These are phyloP conservation scores for Talaromyces sp. DNA, from an alignment of 2,329 filamentous ascomycete species.

Conservation along the genomic window DNA sequence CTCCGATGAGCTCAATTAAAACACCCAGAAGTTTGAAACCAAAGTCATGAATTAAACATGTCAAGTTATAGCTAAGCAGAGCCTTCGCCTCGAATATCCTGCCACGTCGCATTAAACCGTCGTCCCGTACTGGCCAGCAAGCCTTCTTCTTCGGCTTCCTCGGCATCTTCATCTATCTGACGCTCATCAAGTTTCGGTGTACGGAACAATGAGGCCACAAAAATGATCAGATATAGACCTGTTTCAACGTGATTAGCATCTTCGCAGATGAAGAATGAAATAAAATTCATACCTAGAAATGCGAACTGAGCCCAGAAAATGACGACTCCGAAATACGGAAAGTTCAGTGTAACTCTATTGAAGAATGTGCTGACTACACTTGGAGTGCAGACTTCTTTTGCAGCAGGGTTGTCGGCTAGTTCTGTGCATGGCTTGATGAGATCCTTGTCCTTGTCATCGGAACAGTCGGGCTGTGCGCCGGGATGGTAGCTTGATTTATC, in stretches of 20 bases:
- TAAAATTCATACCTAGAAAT: conserved; percentile 62
- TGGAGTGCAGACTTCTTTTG: conserved; percentile 80
- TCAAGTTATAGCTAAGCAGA: background rate
- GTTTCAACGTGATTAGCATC: conserved; percentile 1
- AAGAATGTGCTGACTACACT: conserved; percentile 89
- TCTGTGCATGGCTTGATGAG: conserved; percentile 82
- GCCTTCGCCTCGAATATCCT: conserved; percentile 58
- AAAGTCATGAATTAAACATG: background rate
- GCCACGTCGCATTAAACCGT: conserved; percentile 81
- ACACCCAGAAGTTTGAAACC: background rate
- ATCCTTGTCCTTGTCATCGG: conserved; percentile 52
- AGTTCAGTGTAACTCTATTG: conserved; percentile 88
- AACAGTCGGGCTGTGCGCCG: conserved; percentile 72
- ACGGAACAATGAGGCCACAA: conserved; percentile 74
- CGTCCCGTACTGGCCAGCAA: conserved; percentile 78
- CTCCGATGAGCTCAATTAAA: background rate
- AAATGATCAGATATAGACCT: conserved; percentile 74
- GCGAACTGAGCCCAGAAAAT: conserved; percentile 95
- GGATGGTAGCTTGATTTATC: conserved; percentile 63
- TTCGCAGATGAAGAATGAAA: background rate
- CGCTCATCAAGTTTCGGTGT: conserved; percentile 73
- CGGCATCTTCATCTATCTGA: conserved; percentile 81
- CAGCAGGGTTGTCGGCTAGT: conserved; percentile 64
- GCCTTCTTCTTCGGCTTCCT: conserved; percentile 90
- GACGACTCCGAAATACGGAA: conserved; percentile 90